These are phyloP conservation scores for Diphasiastrum complanatum DNA, from an alignment of 83 land plant species.

Conservation along the genomic window DNA sequence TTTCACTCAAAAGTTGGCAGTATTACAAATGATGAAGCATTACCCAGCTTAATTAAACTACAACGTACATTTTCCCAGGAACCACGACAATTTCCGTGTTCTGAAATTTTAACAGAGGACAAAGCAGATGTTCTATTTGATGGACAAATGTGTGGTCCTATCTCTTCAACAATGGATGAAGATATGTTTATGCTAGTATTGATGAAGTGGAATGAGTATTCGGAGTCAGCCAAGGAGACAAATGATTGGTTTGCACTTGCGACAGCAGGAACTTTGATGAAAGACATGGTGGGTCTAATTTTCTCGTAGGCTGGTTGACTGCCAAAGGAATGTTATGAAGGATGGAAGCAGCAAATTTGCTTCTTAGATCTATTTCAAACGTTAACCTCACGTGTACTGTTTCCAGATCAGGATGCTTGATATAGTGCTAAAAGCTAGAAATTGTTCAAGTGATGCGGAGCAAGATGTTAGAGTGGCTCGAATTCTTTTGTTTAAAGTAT, in stretches of 20 bases:
- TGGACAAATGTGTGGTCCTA: constrained; percentile 70
- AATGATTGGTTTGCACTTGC: constrained; percentile 60
- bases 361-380: too few species aligned
- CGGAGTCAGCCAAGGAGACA: constrained; percentile 66
- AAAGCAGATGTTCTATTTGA: constrained; percentile 37
- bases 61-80: too few species aligned
- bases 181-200: constrained; percentile 66
- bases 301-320: background rate
- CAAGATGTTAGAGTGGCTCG: constrained; percentile 71
- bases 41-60: too few species aligned
- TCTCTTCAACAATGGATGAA: constrained; percentile 85
- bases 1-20: too few species aligned
- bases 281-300: constrained; percentile 55
- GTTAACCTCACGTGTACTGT: too few species aligned
- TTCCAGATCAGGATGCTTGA: constrained; percentile 80
- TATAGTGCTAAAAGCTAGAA: constrained; percentile 54
- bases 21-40: too few species aligned
- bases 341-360: too few species aligned
- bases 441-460: constrained; percentile 14
- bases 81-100: too few species aligned
- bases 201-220: constrained; percentile 63
- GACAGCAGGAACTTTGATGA: constrained; percentile 65
- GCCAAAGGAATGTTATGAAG: too few species aligned
- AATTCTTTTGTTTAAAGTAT: constrained; percentile 71
- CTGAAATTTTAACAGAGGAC: too few species aligned